Conservation (phyloP, 176 grass and related monocot species). For the Tillandsia fasciculata region DNA sequence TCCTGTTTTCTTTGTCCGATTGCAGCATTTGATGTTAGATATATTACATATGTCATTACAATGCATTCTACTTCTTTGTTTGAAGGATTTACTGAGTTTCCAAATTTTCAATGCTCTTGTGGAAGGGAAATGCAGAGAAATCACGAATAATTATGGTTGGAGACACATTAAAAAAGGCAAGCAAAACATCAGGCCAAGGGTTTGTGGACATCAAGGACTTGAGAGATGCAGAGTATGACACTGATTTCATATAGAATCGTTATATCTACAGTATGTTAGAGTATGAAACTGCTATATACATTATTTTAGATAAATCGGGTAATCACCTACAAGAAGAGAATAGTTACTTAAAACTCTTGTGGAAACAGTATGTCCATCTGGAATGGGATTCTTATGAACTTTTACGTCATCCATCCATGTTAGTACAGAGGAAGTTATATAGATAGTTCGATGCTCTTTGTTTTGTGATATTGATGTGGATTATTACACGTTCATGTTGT, state of each 20-base stretch:
- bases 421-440: no score
- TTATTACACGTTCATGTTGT: no score
- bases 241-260: background rate
- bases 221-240: conserved; percentile 64
- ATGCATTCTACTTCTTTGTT: background rate
- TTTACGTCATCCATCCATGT: no score
- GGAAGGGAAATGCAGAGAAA: conserved; percentile 84
- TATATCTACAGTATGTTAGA: background rate
- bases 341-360: background rate
- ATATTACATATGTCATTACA: background rate
- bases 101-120: background rate
- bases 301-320: background rate
- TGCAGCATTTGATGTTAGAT: no score
- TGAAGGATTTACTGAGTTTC: background rate
- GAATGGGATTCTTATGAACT: no score
- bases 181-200: conserved; percentile 10
- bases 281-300: background rate
- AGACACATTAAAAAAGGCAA: conserved; percentile 71
- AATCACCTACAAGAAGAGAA: background rate
- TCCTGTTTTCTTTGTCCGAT: background rate
- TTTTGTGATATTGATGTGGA: background rate
- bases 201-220: conserved; percentile 65
- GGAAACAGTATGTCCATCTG: no score
- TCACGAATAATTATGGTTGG: conserved; percentile 89
- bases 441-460: conserved; percentile 13